Evolutionary conservation across 495 filamentous ascomycete genomes (phyloP).

Genomic region (Beverwykella pulmonaria): DNA sequence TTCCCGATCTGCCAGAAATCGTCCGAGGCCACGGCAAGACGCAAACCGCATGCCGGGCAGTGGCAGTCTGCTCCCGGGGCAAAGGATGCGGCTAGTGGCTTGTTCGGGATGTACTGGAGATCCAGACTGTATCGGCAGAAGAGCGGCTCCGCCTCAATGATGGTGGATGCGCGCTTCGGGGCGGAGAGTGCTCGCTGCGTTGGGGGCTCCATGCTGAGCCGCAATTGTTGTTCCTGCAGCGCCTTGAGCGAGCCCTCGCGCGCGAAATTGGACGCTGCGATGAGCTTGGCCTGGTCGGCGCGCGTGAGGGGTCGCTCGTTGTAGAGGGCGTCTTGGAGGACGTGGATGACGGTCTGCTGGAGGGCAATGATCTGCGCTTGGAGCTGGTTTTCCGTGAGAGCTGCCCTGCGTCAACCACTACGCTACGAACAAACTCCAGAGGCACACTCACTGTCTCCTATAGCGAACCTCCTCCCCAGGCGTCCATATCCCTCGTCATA

Average conservation of each 20-base stretch:
- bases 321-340: constrained; percentile 43
- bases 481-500: constrained; percentile 40
- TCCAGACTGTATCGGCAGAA: constrained; percentile 43
- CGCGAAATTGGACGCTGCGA: constrained; percentile 39
- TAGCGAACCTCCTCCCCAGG: constrained; percentile 39
- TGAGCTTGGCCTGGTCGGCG: constrained; percentile 39
- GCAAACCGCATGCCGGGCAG: constrained; percentile 36
- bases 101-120: constrained; percentile 35
- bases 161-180: constrained; percentile 14
- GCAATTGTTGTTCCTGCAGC: constrained; percentile 34
- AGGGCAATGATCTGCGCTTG: constrained; percentile 44
- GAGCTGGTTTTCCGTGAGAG: constrained; percentile 43
- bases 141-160: constrained; percentile 26
- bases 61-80: constrained; percentile 33
- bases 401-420: constrained; percentile 5
- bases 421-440: background rate
- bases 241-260: constrained; percentile 42
- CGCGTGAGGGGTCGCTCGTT: constrained; percentile 37
- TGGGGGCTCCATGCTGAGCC: constrained; percentile 21
- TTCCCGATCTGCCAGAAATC: constrained; percentile 41
- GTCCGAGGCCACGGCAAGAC: constrained; percentile 21
- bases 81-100: constrained; percentile 36
- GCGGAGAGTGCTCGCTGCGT: constrained; percentile 18
- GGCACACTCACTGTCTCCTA: constrained; percentile 37
- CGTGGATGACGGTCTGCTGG: constrained; percentile 45